Percentiles rank a stretch among this genome's conserved stretches.
Evolutionary conservation across 2,329 filamentous ascomycete genomes (phyloP).

Genomic region (Alternaria hordeiaustralica): DNA sequence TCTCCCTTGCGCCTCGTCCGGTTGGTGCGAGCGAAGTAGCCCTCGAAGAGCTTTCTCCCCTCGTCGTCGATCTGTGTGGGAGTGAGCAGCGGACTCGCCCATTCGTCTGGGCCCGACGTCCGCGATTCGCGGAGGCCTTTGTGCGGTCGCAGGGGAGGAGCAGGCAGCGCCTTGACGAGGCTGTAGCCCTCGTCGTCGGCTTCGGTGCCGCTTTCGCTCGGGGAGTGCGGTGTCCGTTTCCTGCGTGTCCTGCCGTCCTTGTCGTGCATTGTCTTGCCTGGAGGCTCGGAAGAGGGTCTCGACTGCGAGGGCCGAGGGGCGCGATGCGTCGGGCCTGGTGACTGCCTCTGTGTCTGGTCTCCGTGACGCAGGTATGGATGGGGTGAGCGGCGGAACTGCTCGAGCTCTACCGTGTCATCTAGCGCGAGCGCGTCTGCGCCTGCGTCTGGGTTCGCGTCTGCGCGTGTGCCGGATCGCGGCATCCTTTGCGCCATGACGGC

Average conservation of each 20-base stretch:
- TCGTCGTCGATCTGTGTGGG: slow-evolving; percentile 57
- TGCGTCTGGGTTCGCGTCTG: slow-evolving; percentile 25
- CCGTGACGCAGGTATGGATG: slow-evolving; percentile 47
- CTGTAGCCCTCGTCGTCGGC: slow-evolving; percentile 85
- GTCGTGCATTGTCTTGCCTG: slow-evolving; percentile 32
- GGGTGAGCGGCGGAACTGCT: slow-evolving; percentile 47
- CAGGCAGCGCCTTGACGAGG: slow-evolving; percentile 82
- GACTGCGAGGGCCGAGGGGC: slow-evolving; percentile 14
- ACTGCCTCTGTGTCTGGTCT: slow-evolving; percentile 31
- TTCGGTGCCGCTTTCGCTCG: slow-evolving; percentile 91
- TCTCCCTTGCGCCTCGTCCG: slow-evolving; percentile 22
- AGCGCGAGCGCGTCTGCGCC: slow-evolving; percentile 26
- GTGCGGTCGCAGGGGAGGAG: slow-evolving; percentile 72
- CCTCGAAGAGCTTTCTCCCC: slow-evolving; percentile 45
- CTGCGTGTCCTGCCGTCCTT: slow-evolving; percentile 35
- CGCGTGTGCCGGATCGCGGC: slow-evolving; percentile 23
- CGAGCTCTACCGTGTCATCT: slow-evolving; percentile 38
- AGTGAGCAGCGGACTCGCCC: slow-evolving; percentile 51
- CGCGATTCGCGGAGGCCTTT: slow-evolving; percentile 74
- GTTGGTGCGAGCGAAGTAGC: slow-evolving; percentile 46
- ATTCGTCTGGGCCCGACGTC: slow-evolving; percentile 45
- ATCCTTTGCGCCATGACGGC: slow-evolving; percentile 11
- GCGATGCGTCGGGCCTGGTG: slow-evolving; percentile 10
- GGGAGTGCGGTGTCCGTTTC: slow-evolving; percentile 46
- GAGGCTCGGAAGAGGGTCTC: slow-evolving; percentile 17